These are phyloP conservation scores for Globisporangium orthogonon DNA, from an alignment of 352 stramenopile genomes.

Conservation along the genomic window DNA sequence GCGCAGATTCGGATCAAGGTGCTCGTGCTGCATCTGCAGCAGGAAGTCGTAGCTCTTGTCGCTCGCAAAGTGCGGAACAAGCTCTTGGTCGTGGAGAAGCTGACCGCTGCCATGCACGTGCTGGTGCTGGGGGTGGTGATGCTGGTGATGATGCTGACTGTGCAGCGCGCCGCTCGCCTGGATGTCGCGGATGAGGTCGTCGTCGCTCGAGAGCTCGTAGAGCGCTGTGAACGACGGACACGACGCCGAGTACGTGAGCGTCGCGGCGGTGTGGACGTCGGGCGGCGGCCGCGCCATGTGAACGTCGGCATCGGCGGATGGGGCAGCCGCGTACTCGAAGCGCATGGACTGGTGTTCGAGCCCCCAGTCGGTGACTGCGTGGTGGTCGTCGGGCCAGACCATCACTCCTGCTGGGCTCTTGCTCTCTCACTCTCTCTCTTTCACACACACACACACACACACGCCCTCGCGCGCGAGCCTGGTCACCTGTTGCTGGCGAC, in stretches of 20 bases:
- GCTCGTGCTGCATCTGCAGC: conserved; percentile 50
- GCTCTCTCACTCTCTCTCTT: too few species aligned
- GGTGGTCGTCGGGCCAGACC: conserved; percentile 11
- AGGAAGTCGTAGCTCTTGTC: conserved; percentile 49
- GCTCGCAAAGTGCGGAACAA: not conserved
- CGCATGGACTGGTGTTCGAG: conserved; percentile 10
- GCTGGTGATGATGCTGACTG: not conserved
- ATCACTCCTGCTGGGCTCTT: not conserved
- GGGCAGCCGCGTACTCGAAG: conserved; percentile 6
- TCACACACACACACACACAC: too few species aligned
- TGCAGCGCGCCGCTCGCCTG: conserved; percentile 4
- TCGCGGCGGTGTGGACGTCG: conserved; percentile 2
- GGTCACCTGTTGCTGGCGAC: not conserved
- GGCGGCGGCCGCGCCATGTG: conserved; percentile 3
- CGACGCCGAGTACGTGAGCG: conserved; percentile 62
- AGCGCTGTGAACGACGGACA: conserved; percentile 68
- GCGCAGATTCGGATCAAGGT: conserved; percentile 30
- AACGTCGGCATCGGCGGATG: not conserved
- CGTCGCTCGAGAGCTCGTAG: conserved; percentile 42
- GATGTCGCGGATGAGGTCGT: conserved; percentile 43
- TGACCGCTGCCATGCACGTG: not conserved
- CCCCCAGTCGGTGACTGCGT: conserved; percentile 6
- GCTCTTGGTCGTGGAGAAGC: not conserved
- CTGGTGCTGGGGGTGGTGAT: not conserved
- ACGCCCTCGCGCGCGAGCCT: too few species aligned